A percentile compares a stretch with the other conserved stretches of the same genome.
Conservation (phyloP, 2,329 filamentous ascomycete species). For the Aspergillus tubingensis region DNA sequence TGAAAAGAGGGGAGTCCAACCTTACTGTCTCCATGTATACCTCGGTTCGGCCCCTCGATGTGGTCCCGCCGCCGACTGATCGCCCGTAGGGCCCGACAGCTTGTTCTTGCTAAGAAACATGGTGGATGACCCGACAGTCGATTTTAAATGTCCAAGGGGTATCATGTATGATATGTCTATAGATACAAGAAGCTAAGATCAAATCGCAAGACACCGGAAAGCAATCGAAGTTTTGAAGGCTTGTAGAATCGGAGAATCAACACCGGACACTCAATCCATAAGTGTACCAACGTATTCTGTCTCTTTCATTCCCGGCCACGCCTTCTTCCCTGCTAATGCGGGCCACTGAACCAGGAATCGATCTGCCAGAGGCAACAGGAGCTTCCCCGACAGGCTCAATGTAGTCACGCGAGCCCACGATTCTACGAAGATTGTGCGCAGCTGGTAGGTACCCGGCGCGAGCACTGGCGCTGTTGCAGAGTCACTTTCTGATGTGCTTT, state of each 20-base stretch:
- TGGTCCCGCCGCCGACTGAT: constrained; percentile 1
- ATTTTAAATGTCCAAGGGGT: background rate
- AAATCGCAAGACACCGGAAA: background rate
- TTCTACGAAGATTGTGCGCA: constrained; percentile 83
- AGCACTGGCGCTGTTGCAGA: constrained; percentile 8
- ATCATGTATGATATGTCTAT: background rate
- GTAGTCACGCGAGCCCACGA: constrained; percentile 84
- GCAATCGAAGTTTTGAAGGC: background rate
- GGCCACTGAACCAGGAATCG: constrained; percentile 82
- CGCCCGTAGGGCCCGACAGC: background rate
- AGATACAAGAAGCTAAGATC: background rate
- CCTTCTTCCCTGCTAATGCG: constrained; percentile 54
- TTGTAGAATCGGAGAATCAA: no score
- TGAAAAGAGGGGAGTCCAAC: no score
- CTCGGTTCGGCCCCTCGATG: constrained; percentile 4
- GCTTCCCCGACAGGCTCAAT: constrained; percentile 79
- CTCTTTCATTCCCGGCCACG: constrained; percentile 42
- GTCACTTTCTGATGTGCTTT: no score
- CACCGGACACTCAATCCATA: constrained; percentile 30
- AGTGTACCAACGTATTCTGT: constrained; percentile 44
- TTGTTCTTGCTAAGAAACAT: background rate
- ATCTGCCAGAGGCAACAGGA: constrained; percentile 73
- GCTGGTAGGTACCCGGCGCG: constrained; percentile 50
- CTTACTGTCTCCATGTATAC: background rate
- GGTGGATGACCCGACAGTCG: background rate